Conservation (phyloP, 441 rosid species). For the Adansonia madagascariensis region DNA sequence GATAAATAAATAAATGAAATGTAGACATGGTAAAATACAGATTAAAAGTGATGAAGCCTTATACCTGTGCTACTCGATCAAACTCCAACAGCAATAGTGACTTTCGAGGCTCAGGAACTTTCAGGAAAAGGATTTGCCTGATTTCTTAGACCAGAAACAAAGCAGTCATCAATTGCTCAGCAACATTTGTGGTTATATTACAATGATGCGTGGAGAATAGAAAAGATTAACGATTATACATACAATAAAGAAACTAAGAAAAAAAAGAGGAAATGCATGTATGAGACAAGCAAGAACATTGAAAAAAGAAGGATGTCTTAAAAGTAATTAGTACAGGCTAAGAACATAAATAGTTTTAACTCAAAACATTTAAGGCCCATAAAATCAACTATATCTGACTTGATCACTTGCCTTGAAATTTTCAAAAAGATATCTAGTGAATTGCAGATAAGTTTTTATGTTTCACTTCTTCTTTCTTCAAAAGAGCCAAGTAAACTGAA, state of each 20-base stretch:
- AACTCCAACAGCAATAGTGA: slow-evolving; percentile 74
- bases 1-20: background rate
- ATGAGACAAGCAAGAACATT: background rate
- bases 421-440: background rate
- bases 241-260: background rate
- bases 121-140: slow-evolving; percentile 78
- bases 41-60: slow-evolving; percentile 22
- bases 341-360: background rate
- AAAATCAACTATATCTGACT: slow-evolving; percentile 9
- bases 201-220: slow-evolving; percentile 1
- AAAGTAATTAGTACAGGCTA: background rate
- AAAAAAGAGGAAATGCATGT: background rate
- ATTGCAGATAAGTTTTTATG: background rate
- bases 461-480: no score
- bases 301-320: slow-evolving; percentile 5
- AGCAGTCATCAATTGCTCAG: slow-evolving; percentile 28
- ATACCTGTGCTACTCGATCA: slow-evolving; percentile 96
- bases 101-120: slow-evolving; percentile 95
- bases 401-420: background rate
- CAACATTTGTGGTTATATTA: slow-evolving; percentile 9
- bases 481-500: background rate
- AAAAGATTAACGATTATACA: background rate
- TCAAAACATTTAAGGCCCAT: slow-evolving; percentile 3
- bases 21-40: slow-evolving; percentile 10
- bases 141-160: slow-evolving; percentile 65